Conservation (phyloP, 2,329 filamentous ascomycete species). For the Delphinella strobiligena region DNA sequence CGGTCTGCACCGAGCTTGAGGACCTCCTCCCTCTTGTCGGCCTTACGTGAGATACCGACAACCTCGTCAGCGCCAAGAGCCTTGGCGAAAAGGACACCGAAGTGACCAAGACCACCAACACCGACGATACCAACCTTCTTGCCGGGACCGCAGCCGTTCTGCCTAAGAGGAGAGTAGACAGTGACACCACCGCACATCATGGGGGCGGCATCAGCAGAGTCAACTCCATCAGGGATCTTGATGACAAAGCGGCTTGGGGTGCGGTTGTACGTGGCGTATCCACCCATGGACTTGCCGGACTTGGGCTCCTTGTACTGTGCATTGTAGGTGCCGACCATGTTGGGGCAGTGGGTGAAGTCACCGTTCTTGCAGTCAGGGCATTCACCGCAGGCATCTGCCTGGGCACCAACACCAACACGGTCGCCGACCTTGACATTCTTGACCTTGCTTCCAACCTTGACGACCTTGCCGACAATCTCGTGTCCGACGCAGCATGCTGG, state of each 20-base stretch:
- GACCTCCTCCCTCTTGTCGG: constrained; percentile 46
- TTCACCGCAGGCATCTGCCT: constrained; percentile 34
- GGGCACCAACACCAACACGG: constrained; percentile 38
- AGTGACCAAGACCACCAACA: constrained; percentile 57
- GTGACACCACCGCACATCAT: constrained; percentile 70
- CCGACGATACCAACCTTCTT: constrained; percentile 62
- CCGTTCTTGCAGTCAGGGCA: constrained; percentile 41
- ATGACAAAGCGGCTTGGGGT: constrained; percentile 45
- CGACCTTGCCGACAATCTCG: constrained; percentile 16
- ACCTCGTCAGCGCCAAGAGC: constrained; percentile 56
- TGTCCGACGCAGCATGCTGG: constrained; percentile 14
- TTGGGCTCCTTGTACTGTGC: constrained; percentile 24
- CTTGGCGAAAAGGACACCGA: constrained; percentile 56
- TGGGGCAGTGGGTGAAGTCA: constrained; percentile 18
- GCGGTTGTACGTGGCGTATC: constrained; percentile 41
- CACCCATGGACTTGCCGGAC: constrained; percentile 50
- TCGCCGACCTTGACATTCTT: constrained; percentile 20
- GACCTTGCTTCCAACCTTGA: constrained; percentile 15
- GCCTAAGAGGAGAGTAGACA: constrained; percentile 53
- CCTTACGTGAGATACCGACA: constrained; percentile 49
- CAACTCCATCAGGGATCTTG: constrained; percentile 38
- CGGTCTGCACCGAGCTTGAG: constrained; percentile 47
- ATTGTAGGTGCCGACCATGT: constrained; percentile 20
- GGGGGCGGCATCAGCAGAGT: constrained; percentile 44
- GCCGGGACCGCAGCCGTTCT: constrained; percentile 54